phyloP scores from a whole-genome alignment of 495 filamentous ascomycete species.

The Annulohypoxylon bovei region DNA sequence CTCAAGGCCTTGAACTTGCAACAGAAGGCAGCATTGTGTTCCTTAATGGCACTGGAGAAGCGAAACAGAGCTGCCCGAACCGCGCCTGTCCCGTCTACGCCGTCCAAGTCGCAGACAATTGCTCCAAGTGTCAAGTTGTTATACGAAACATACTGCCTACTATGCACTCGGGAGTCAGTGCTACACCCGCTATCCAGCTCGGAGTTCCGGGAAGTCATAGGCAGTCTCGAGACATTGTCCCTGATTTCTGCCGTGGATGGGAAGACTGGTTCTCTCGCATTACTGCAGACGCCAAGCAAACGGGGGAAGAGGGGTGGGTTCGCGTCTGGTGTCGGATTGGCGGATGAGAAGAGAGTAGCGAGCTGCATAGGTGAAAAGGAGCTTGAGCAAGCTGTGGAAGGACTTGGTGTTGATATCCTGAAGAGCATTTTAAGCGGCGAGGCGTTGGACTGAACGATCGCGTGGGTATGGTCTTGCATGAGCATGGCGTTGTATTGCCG shows the following conservation, averaged over 20 bases:
- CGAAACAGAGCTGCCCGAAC: slow-evolving; percentile 56
- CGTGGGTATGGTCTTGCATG: slow-evolving; percentile 14
- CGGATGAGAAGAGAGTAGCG: slow-evolving; percentile 75
- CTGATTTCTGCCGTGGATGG: slow-evolving; percentile 81
- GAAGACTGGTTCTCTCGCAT: slow-evolving; percentile 69
- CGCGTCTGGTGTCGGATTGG: slow-evolving; percentile 46
- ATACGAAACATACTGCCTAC: slow-evolving; percentile 77
- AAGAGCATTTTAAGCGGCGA: slow-evolving; percentile 64
- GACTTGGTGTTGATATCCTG: slow-evolving; percentile 68
- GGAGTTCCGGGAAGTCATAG: slow-evolving; percentile 95
- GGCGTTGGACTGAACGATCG: slow-evolving; percentile 52
- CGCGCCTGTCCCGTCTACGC: slow-evolving; percentile 58
- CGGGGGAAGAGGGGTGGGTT: slow-evolving; percentile 57
- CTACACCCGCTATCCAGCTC: slow-evolving; percentile 86
- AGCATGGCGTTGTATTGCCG: slow-evolving; percentile 39
- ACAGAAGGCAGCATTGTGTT: slow-evolving; percentile 94
- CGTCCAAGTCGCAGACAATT: slow-evolving; percentile 44
- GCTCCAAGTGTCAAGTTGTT: slow-evolving; percentile 81
- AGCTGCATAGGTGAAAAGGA: slow-evolving; percentile 83
- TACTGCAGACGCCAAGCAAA: slow-evolving; percentile 68
- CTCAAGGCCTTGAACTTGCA: slow-evolving; percentile 90
- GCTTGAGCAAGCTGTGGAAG: slow-evolving; percentile 74
- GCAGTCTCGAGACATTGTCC: slow-evolving; percentile 84
- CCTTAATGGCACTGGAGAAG: slow-evolving; percentile 83
- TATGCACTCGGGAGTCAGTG: slow-evolving; percentile 85